Evolutionary conservation across 805 yeast species (phyloP).

Genomic region (Komagataella populi): DNA sequence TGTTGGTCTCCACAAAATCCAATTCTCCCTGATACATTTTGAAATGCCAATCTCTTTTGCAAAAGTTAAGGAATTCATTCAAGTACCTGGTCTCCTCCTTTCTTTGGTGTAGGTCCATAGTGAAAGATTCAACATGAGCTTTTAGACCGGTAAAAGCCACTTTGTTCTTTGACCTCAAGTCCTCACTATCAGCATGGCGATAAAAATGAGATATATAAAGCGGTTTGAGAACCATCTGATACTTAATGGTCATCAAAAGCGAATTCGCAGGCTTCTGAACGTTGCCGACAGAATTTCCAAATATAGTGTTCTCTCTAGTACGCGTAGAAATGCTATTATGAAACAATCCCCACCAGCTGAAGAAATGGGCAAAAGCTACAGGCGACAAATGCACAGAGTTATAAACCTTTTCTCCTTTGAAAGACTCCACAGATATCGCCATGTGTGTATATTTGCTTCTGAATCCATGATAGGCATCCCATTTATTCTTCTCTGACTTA

Average conservation of each 20-base stretch:
- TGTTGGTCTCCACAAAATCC: slow-evolving; percentile 38
- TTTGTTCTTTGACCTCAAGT: slow-evolving; percentile 24
- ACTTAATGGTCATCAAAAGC: slow-evolving; percentile 67
- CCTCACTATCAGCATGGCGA: slow-evolving; percentile 25
- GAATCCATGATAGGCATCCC: slow-evolving; percentile 75
- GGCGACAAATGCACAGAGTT: slow-evolving; percentile 77
- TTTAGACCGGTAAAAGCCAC: slow-evolving; percentile 63
- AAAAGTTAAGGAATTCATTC: slow-evolving; percentile 31
- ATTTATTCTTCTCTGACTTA: slow-evolving; percentile 23
- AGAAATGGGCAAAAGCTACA: slow-evolving; percentile 49
- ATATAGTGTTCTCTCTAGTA: slow-evolving; percentile 24
- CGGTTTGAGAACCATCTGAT: slow-evolving; percentile 59
- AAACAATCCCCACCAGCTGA: slow-evolving; percentile 78
- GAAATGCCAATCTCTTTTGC: slow-evolving; percentile 26
- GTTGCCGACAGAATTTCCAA: slow-evolving; percentile 29
- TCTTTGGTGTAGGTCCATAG: slow-evolving; percentile 56
- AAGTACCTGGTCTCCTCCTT: slow-evolving; percentile 30
- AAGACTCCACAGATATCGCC: slow-evolving; percentile 32
- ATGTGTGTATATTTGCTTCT: slow-evolving; percentile 74
- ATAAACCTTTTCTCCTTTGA: slow-evolving; percentile 19
- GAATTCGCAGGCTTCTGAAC: slow-evolving; percentile 52
- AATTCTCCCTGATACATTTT: slow-evolving; percentile 57
- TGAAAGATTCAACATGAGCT: slow-evolving; percentile 39
- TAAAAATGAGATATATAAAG: slow-evolving; percentile 68
- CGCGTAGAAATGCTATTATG: slow-evolving; percentile 72